These are phyloP conservation scores for Lonicera japonica DNA, from an alignment of 129 eudicot genomes.

Conservation along the genomic window DNA sequence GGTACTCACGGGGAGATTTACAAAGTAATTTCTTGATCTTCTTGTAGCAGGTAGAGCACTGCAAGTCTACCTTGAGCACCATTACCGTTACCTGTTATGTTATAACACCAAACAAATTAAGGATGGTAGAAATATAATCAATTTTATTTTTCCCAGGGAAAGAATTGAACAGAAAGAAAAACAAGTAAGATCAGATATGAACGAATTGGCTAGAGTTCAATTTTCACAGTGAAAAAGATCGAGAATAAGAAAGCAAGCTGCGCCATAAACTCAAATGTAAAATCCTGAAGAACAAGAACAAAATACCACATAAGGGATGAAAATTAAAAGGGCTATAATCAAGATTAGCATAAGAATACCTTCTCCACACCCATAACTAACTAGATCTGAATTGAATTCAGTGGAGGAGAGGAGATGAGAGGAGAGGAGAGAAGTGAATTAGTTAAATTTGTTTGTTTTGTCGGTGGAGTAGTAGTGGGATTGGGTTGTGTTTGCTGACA, in stretches of 20 bases:
- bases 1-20: conserved; percentile 69
- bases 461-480: neutral
- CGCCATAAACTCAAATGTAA: neutral
- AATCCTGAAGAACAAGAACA: neutral
- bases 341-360: neutral
- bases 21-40: conserved; percentile 74
- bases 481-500: conserved; percentile 1
- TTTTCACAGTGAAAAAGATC: neutral
- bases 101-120: too few relatives aligned
- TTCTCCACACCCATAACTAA: conserved; percentile 22
- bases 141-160: neutral
- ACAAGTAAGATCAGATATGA: neutral
- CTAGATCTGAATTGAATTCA: neutral
- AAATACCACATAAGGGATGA: neutral
- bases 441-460: neutral
- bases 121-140: too few relatives aligned
- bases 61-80: conserved; percentile 80
- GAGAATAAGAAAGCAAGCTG: too few relatives aligned
- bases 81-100: conserved; percentile 41
- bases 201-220: neutral
- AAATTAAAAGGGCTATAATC: neutral
- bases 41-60: conserved; percentile 75
- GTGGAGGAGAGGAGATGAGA: neutral
- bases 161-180: neutral
- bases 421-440: conserved; percentile 7